phyloP scores from a whole-genome alignment of 441 rosid species.

The Erodium texanum region DNA sequence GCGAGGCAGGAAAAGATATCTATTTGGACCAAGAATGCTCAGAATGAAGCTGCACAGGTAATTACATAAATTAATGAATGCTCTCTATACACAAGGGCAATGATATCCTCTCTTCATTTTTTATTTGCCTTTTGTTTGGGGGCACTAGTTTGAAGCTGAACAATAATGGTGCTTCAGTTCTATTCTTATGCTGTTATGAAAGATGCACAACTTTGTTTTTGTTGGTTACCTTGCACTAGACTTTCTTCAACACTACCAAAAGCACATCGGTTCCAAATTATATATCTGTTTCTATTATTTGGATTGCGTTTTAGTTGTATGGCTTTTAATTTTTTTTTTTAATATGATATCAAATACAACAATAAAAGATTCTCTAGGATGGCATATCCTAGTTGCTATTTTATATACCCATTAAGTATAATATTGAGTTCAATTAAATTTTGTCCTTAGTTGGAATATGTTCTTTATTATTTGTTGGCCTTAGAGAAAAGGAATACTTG shows the following conservation, averaged over 20 bases:
- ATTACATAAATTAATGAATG: neutral
- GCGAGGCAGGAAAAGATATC: constrained; percentile 54
- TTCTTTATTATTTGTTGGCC: too few relatives aligned
- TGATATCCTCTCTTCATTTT: too few relatives aligned
- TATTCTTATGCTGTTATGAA: neutral
- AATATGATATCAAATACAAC: neutral
- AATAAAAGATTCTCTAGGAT: too few relatives aligned
- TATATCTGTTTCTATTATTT: too few relatives aligned
- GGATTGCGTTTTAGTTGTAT: neutral
- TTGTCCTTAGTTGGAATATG: too few relatives aligned
- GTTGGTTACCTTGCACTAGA: neutral
- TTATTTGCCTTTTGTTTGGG: neutral
- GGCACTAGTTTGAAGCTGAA: neutral
- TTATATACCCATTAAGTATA: too few relatives aligned
- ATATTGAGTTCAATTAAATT: too few relatives aligned
- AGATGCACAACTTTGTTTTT: neutral
- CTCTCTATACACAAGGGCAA: neutral
- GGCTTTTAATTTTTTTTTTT: neutral
- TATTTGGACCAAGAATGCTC: constrained; percentile 85
- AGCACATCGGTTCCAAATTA: neutral
- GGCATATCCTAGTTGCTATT: too few relatives aligned
- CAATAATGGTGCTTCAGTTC: neutral
- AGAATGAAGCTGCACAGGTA: constrained; percentile 82
- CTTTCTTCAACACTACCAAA: neutral
- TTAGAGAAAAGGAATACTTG: too few relatives aligned